Base-by-base conservation (phyloP, 179 eudicot genomes). In the Silene vulgaris region DNA sequence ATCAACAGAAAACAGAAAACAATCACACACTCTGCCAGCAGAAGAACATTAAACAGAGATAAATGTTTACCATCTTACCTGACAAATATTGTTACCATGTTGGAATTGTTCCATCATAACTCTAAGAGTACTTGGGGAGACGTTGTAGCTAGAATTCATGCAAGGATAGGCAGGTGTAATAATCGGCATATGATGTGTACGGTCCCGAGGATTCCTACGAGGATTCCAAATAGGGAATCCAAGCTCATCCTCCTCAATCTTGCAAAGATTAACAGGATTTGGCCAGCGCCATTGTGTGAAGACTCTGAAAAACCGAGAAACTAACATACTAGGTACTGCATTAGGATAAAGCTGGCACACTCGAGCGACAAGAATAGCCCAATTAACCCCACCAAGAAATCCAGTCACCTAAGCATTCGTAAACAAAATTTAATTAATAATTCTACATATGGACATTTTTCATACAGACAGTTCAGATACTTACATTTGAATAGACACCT, bases 91-190 rank as follows among this genome's bases (percentile, higher is more conserved):
- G 79, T 92, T 84, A 66, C 93, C 97, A 80, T 78, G 81, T 43
- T 85, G 69, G 43, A 92, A 89, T 73, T 92, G 97, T 43, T 92
- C 96, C 79, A 76, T 81, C 93, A 92, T 92, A 26, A 92, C 90
- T 4, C 90, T 82, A 5, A 90, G 90, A 16, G 97, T 92, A 81
- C 93, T 92, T 30, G 86, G 78, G 17, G 96, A 92, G 59, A 92
- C 97, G 81, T 90, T 92, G 86, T 92, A 92, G 62, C 97, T 90
- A 60, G 97, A 92, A 65, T 92, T 92, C 96, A 90, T 90, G 81
- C 93, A 89, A n/a, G 97, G 97, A 78, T 90, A 92, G 19, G 96
- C 96, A 30, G 98, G 97, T 5, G 97, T 92, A 68, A 92, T 92
- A 13, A 92, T 90, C n/a, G 96, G 97, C 97, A 92, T 90, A 72